Conservation (phyloP, 1,284 basidiomycete genomes). For the Trametes sp. region DNA sequence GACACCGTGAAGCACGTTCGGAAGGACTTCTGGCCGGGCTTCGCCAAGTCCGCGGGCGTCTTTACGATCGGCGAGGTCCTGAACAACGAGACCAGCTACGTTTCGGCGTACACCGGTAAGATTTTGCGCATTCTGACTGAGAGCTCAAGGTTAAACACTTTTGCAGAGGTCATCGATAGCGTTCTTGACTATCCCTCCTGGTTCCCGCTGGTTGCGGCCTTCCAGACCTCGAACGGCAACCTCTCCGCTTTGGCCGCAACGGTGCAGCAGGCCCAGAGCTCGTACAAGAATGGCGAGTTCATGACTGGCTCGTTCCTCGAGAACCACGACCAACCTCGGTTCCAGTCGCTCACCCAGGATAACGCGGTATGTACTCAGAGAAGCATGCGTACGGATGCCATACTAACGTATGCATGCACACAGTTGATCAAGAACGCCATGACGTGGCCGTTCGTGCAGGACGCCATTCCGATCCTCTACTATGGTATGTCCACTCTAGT, state of each 20-base stretch:
- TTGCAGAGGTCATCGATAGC: constrained; percentile 62
- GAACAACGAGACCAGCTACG: constrained; percentile 61
- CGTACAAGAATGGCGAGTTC: constrained; percentile 52
- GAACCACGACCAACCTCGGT: constrained; percentile 84
- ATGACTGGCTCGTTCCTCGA: constrained; percentile 79
- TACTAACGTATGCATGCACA: background rate
- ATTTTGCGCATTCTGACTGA: constrained; percentile 42
- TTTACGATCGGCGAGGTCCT: constrained; percentile 89
- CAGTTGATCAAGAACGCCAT: constrained; percentile 40
- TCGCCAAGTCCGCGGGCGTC: constrained; percentile 75
- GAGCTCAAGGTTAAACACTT: background rate
- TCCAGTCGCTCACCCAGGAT: constrained; percentile 68
- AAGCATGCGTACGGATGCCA: background rate
- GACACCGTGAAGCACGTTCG: constrained; percentile 75
- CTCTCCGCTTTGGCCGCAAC: constrained; percentile 63
- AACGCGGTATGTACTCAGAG: constrained; percentile 55
- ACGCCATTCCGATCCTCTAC: constrained; percentile 81
- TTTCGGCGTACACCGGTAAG: constrained; percentile 36
- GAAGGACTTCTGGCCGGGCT: constrained; percentile 71
- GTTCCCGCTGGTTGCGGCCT: constrained; percentile 67
- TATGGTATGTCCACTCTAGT: constrained; percentile 54
- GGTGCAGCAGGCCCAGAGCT: constrained; percentile 58
- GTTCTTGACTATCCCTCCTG: constrained; percentile 80
- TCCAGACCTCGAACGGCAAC: constrained; percentile 68
- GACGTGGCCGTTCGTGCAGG: constrained; percentile 53